Evolutionary conservation across 805 yeast genomes (phyloP).

Genomic region (Yarrowia divulgata): DNA sequence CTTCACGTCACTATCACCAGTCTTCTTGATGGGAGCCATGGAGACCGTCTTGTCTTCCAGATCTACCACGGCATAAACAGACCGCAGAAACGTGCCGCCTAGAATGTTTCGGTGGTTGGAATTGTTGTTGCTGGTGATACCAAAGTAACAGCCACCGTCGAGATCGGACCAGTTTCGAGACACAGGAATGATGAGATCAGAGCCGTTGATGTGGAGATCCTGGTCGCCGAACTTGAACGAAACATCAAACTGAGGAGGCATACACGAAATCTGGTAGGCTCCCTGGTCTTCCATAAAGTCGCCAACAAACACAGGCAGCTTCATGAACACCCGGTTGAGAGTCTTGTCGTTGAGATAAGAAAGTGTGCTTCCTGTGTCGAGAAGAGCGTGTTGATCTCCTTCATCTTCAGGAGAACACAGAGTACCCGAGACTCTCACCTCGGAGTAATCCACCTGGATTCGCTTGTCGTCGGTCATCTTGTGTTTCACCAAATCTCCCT

Average conservation of each 20-base stretch:
- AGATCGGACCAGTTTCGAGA: conserved; percentile 31
- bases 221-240: conserved; percentile 32
- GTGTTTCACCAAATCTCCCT: conserved; percentile 9
- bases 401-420: conserved; percentile 5
- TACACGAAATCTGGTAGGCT: conserved; percentile 9
- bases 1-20: neutral
- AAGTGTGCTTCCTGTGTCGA: conserved; percentile 21
- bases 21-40: conserved; percentile 20
- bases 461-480: conserved; percentile 17
- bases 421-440: neutral
- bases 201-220: conserved; percentile 12
- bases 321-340: conserved; percentile 14
- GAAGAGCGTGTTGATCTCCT: neutral
- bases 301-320: conserved; percentile 15
- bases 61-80: conserved; percentile 14
- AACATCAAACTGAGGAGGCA: conserved; percentile 27
- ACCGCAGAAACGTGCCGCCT: conserved; percentile 9
- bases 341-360: conserved; percentile 11
- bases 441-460: conserved; percentile 9
- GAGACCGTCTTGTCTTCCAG: conserved; percentile 22
- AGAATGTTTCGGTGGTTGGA: conserved; percentile 8
- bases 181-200: conserved; percentile 17
- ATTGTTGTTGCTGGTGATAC: conserved; percentile 11
- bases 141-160: conserved; percentile 27
- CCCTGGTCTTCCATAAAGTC: conserved; percentile 11